Conservation (phyloP, 2,329 filamentous ascomycete genomes). For the Aspergillaceae sp. region DNA sequence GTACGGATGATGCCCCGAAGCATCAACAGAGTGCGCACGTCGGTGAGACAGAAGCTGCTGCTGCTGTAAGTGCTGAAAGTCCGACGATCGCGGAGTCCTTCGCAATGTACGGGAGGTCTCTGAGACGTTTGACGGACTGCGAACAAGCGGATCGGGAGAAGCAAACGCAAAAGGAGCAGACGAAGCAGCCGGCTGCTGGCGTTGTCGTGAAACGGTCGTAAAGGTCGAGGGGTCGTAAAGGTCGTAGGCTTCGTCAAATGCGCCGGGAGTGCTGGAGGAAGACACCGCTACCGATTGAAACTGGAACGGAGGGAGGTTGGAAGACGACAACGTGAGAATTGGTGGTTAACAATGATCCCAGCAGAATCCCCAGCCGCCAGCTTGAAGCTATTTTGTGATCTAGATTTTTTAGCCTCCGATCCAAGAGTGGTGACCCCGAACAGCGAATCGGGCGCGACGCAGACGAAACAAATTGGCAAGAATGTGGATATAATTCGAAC, state of each 20-base stretch:
- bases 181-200: slow-evolving; percentile 38
- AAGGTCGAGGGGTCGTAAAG: slow-evolving; percentile 40
- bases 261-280: slow-evolving; percentile 27
- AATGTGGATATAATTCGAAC: slow-evolving; percentile 16
- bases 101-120: slow-evolving; percentile 46
- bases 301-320: slow-evolving; percentile 14
- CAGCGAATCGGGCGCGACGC: neutral
- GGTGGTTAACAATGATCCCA: neutral
- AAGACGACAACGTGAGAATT: slow-evolving; percentile 26
- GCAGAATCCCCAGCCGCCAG: neutral
- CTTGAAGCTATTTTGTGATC: neutral
- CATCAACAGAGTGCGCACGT: slow-evolving; percentile 39
- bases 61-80: slow-evolving; percentile 19
- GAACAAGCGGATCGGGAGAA: slow-evolving; percentile 30
- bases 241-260: slow-evolving; percentile 48
- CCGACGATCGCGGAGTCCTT: slow-evolving; percentile 43
- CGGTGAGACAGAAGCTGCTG: slow-evolving; percentile 21
- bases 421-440: neutral
- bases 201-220: slow-evolving; percentile 37
- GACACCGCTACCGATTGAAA: slow-evolving; percentile 32
- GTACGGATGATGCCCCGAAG: slow-evolving; percentile 16
- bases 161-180: slow-evolving; percentile 31
- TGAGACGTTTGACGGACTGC: slow-evolving; percentile 45
- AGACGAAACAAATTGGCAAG: slow-evolving; percentile 6
- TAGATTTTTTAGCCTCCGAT: no score